Evolutionary conservation across 73 alveolate genomes (phyloP), one percentile per base, ranked within the genome.

Genomic region (Paramecium tetraurelia): DNA sequence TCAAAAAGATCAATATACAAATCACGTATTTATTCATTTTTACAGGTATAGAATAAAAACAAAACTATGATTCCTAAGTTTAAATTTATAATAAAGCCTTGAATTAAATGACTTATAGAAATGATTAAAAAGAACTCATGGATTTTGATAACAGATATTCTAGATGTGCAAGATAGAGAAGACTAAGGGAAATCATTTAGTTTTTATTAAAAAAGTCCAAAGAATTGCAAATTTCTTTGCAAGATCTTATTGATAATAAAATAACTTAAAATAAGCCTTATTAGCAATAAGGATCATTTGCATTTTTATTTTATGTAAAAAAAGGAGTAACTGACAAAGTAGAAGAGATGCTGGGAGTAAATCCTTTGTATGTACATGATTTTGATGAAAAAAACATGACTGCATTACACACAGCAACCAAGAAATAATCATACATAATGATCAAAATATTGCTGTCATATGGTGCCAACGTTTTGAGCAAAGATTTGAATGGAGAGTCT

Each of bases 371-470:
- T 36, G 86, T 72, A 5, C 86, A 72, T 20, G 86, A 72, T 72
- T 72, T 72, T 36, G 86, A 72, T 72, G 86, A 72, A 40, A 72
- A 72, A 38, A 22, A 40, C 6, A 72, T 72, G 86, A 72, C 86
- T 16, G 35, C 86, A 12, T 40, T 72, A 36, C 63, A 72, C 16
- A 72, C 40, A 12, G 86, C 86, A 16, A 72, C 86, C 7, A 22
- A 35, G 8, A 72, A 72, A 72, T 35, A 72, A 38, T 29, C 40
- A 29, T 72, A n/a, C 2, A 21, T 29, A 16, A 22, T 72, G 36
- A 72, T 72, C 2, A 72, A 72, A 72, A 72, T 72, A 38, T 38
- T 72, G 35, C 38, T 72, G n/a, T 33, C 29, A 36, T 72, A 72
- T 72, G 46, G 46, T 72, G 86, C 86, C n/a, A 72, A 36, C 16